Evolutionary conservation across 1,284 basidiomycete species (phyloP).

Genomic region (Cystobasidium sp.): DNA sequence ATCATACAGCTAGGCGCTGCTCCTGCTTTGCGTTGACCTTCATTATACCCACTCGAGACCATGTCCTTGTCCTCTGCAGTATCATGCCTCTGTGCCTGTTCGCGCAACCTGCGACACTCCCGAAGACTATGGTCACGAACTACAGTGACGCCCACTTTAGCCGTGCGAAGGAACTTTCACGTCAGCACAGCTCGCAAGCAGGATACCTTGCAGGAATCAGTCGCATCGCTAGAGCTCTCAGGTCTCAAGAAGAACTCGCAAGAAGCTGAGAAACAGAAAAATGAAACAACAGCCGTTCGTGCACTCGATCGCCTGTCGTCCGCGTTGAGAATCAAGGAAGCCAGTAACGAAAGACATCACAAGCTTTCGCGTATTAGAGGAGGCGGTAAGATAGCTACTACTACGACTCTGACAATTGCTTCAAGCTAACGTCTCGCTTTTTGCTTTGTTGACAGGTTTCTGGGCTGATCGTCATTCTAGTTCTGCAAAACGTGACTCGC

Average conservation of each 20-base stretch:
- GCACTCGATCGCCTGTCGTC: constrained; percentile 37
- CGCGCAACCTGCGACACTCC: too few relatives aligned
- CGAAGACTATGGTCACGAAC: too few relatives aligned
- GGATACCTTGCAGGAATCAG: not conserved
- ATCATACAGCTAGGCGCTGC: not conserved
- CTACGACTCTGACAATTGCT: not conserved
- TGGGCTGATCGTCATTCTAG: constrained; percentile 38
- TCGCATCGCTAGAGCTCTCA: constrained; percentile 6
- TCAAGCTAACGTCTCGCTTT: not conserved
- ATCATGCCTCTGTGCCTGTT: too few relatives aligned
- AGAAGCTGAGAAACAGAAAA: constrained; percentile 21
- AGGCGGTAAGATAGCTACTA: constrained; percentile 3
- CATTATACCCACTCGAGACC: not conserved
- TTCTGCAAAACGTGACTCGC: not conserved
- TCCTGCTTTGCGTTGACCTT: not conserved
- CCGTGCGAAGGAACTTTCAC: too few relatives aligned
- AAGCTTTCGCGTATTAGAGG: constrained; percentile 39
- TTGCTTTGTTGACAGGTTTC: constrained; percentile 7
- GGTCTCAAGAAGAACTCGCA: constrained; percentile 4
- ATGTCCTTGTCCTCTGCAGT: not conserved
- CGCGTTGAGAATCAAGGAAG: constrained; percentile 35
- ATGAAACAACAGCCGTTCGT: constrained; percentile 32
- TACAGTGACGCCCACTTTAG: too few relatives aligned
- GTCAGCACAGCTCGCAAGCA: too few relatives aligned
- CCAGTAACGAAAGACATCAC: constrained; percentile 15